Evolutionary conservation across 2,329 filamentous ascomycete species (phyloP).

Genomic region (Gremmenia infestans): DNA sequence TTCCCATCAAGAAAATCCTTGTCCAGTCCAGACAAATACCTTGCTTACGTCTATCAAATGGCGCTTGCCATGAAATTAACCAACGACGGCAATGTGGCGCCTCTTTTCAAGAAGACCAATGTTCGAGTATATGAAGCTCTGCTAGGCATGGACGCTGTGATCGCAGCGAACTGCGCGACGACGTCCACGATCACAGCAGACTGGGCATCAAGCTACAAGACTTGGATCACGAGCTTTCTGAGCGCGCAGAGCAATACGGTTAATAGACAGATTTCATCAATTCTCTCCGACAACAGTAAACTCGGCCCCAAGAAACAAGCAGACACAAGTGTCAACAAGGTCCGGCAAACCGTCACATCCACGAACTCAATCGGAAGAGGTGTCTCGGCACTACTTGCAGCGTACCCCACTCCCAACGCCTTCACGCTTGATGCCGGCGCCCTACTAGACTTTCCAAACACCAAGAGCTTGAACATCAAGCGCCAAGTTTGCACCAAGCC

Average conservation of each 20-base stretch:
- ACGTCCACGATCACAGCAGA: background rate
- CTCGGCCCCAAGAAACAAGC: background rate
- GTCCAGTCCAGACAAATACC: background rate
- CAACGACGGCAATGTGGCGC: background rate
- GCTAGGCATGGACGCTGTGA: slow-evolving; percentile 2
- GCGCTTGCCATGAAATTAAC: slow-evolving; percentile 3
- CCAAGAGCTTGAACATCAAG: background rate
- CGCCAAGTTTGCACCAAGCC: background rate
- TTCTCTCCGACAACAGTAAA: background rate
- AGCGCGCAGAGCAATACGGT: background rate
- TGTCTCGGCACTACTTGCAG: background rate
- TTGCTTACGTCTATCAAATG: slow-evolving; percentile 1
- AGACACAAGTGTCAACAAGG: background rate
- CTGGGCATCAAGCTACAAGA: background rate
- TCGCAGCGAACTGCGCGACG: background rate
- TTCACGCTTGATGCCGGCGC: background rate
- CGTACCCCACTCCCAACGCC: slow-evolving; percentile 1
- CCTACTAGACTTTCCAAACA: background rate
- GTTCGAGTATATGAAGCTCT: slow-evolving; percentile 2
- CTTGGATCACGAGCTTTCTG: background rate
- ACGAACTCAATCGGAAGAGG: background rate
- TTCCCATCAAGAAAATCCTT: background rate
- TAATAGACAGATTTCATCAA: background rate
- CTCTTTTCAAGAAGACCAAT: background rate
- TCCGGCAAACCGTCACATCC: no score